phyloP scores from a whole-genome alignment of 768 basidiomycete species.

The Auricularia auricula-judae region DNA sequence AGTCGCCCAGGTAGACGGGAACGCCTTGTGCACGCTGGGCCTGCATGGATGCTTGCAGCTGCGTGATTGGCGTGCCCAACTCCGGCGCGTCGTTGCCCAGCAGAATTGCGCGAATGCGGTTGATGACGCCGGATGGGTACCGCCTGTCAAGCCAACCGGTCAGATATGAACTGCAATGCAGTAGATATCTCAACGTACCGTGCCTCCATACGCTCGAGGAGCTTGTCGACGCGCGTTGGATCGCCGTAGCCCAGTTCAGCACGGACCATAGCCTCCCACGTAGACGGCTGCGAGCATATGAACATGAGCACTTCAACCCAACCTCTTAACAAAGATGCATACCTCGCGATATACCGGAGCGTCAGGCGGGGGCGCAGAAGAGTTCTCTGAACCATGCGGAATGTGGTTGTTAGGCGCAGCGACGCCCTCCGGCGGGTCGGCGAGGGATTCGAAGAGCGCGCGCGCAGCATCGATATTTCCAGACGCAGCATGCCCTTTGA shows the following conservation, averaged over 20 bases:
- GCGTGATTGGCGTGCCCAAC: background rate
- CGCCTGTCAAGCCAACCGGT: constrained; percentile 27
- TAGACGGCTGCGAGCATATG: constrained; percentile 51
- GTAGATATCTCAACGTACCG: constrained; percentile 34
- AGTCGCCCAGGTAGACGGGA: background rate
- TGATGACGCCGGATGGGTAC: constrained; percentile 70
- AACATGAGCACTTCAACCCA: constrained; percentile 4
- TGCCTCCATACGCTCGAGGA: constrained; percentile 62
- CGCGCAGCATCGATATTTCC: constrained; percentile 65
- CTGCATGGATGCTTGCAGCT: background rate
- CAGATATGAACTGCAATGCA: background rate
- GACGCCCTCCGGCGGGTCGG: constrained; percentile 71
- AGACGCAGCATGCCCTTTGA: constrained; percentile 59
- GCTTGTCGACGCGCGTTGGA: constrained; percentile 51
- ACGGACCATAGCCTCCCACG: constrained; percentile 92
- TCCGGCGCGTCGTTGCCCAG: background rate
- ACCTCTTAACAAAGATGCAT: constrained; percentile 14
- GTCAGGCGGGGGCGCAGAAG: constrained; percentile 25
- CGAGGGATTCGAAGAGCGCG: constrained; percentile 65
- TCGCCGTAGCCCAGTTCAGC: constrained; percentile 78
- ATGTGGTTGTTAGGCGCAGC: constrained; percentile 86
- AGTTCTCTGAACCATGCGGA: constrained; percentile 37
- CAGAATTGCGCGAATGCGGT: constrained; percentile 62
- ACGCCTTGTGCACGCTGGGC: background rate
- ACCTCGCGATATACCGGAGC: constrained; percentile 79